A percentile compares a stretch with the other conserved stretches of the same genome.
phyloP scores from a whole-genome alignment of 2,329 filamentous ascomycete species.

The Arthrobotrys sphaeroides region DNA sequence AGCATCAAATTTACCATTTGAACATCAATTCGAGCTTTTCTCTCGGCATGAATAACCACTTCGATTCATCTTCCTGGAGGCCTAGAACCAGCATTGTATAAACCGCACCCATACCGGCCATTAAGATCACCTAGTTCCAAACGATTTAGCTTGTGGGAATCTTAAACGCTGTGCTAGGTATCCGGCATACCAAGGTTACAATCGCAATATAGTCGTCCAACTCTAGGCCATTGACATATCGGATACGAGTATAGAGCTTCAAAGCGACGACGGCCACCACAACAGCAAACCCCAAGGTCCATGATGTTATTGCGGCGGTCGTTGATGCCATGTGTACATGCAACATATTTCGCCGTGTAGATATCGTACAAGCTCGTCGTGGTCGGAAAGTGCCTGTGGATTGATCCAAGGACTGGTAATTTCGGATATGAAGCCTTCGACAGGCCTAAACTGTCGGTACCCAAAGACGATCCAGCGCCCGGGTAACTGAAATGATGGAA shows the following conservation, averaged over 20 bases:
- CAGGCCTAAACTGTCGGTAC: too few species aligned
- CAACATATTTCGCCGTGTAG: background rate
- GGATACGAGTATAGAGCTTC: slow-evolving; percentile 39
- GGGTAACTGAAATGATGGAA: background rate
- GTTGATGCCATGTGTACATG: slow-evolving; percentile 27
- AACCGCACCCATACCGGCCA: slow-evolving; percentile 37
- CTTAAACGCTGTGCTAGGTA: background rate
- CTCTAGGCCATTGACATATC: slow-evolving; percentile 39
- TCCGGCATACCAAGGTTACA: slow-evolving; percentile 6
- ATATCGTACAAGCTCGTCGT: background rate
- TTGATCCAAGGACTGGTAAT: too few species aligned
- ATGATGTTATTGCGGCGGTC: slow-evolving; percentile 29
- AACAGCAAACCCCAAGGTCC: slow-evolving; percentile 25
- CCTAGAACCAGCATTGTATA: slow-evolving; percentile 44
- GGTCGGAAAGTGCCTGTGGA: too few species aligned
- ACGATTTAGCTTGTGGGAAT: background rate
- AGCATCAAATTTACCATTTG: slow-evolving; percentile 20
- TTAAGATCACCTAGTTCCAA: slow-evolving; percentile 14
- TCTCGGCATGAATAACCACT: slow-evolving; percentile 13
- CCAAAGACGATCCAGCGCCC: too few species aligned
- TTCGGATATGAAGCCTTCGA: too few species aligned
- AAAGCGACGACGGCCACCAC: slow-evolving; percentile 9
- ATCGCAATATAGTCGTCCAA: slow-evolving; percentile 40
- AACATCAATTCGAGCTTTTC: slow-evolving; percentile 31
- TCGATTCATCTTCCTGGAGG: slow-evolving; percentile 23